Conservation (phyloP, 768 basidiomycete species). For the Tylopilus felleus region DNA sequence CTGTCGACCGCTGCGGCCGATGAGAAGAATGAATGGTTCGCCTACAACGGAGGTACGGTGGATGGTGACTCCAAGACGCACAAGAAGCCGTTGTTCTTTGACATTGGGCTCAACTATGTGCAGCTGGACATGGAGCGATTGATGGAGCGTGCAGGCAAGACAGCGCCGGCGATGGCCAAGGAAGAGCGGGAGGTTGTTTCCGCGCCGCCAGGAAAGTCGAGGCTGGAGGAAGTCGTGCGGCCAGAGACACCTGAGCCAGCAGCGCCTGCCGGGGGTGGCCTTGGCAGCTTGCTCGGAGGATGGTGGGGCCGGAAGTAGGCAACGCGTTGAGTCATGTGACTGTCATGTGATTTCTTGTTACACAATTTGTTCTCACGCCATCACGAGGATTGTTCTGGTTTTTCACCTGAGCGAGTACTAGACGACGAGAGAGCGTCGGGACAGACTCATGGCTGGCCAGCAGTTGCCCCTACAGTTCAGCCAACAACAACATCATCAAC, state of each 20-base stretch:
- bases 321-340: conserved; percentile 3
- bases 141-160: conserved; percentile 66
- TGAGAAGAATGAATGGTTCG: conserved; percentile 76
- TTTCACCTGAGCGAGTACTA: conserved; percentile 6
- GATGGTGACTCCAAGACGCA: conserved; percentile 45
- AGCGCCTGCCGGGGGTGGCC: conserved; percentile 46
- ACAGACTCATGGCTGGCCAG: conserved; percentile 21
- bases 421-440: not conserved
- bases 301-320: conserved; percentile 64
- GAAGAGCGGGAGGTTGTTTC: conserved; percentile 16
- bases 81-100: conserved; percentile 90
- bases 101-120: conserved; percentile 91
- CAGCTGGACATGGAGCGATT: conserved; percentile 80
- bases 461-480: conserved; percentile 25
- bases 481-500: conserved; percentile 13
- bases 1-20: conserved; percentile 45
- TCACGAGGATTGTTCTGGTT: conserved; percentile 10
- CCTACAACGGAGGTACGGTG: conserved; percentile 64
- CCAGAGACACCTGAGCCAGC: conserved; percentile 47
- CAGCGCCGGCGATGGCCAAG: conserved; percentile 17
- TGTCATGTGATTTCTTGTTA: conserved; percentile 16
- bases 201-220: conserved; percentile 44
- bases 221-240: conserved; percentile 51
- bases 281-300: conserved; percentile 69
- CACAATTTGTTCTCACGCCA: conserved; percentile 20